Evolutionary conservation across 139 green algal species (phyloP).

Genomic region (Volvox reticuliferus): DNA sequence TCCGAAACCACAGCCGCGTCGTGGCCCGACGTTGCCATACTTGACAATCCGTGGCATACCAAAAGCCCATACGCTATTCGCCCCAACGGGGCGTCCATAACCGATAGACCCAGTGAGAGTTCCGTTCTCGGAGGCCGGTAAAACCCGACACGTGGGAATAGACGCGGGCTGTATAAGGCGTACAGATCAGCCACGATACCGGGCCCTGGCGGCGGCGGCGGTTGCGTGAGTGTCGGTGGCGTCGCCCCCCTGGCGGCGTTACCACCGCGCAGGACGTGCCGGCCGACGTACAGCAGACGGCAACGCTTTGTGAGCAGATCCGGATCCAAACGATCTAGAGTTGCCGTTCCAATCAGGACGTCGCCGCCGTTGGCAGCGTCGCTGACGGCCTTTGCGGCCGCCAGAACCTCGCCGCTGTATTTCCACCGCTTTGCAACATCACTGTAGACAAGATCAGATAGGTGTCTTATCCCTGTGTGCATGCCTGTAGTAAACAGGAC

Average conservation of each 20-base stretch:
- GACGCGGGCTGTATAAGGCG: neutral
- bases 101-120: neutral
- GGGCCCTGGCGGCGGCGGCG: neutral
- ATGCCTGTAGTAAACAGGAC: constrained; percentile 6
- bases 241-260: neutral
- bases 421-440: constrained; percentile 43
- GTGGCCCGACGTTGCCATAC: neutral
- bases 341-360: constrained; percentile 9
- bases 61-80: constrained; percentile 23
- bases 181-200: constrained; percentile 2
- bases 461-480: constrained; percentile 12
- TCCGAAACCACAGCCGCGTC: constrained; percentile 4
- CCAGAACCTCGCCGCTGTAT: constrained; percentile 38
- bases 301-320: constrained; percentile 13
- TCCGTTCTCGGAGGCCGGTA: constrained; percentile 16
- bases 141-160: constrained; percentile 19
- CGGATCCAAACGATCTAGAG: neutral
- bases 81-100: constrained; percentile 22
- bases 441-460: constrained; percentile 29
- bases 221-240: too few species aligned
- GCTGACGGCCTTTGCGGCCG: constrained; percentile 21
- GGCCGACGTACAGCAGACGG: constrained; percentile 21
- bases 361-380: constrained; percentile 43
- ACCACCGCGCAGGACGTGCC: constrained; percentile 30
- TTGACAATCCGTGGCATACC: neutral